These are phyloP conservation scores for Leccinum longicurvipes DNA, from an alignment of 768 basidiomycete species.

Conservation along the genomic window DNA sequence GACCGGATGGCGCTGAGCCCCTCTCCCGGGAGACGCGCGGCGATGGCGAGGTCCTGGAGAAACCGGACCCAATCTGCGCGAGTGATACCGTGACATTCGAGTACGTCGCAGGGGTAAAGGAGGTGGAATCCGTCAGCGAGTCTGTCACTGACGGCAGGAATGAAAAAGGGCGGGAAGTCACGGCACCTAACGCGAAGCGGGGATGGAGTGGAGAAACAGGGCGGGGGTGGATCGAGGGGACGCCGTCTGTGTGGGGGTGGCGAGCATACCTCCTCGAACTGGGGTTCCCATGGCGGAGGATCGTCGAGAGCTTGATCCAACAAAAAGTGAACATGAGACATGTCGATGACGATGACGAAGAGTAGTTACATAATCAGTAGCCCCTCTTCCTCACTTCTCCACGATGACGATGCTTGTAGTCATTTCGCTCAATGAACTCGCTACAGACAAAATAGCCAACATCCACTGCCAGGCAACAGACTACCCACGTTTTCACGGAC, in stretches of 20 bases:
- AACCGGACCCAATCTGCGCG: constrained; percentile 30
- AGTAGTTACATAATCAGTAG: neutral
- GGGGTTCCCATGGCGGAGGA: constrained; percentile 29
- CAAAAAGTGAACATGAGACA: neutral
- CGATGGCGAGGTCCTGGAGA: constrained; percentile 26
- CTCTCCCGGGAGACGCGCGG: constrained; percentile 24
- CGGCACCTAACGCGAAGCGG: constrained; percentile 26
- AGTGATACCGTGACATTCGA: constrained; percentile 29
- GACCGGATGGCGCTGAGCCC: constrained; percentile 24
- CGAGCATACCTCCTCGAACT: constrained; percentile 22
- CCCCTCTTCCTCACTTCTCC: too few species aligned
- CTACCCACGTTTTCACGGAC: constrained; percentile 34
- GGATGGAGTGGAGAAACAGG: constrained; percentile 28
- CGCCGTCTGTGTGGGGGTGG: constrained; percentile 3
- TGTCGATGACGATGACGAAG: too few species aligned
- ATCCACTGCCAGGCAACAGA: neutral
- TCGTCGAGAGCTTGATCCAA: neutral
- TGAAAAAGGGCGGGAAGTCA: constrained; percentile 27
- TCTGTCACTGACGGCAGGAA: constrained; percentile 19
- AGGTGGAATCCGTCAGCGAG: constrained; percentile 26
- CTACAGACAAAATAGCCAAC: constrained; percentile 29
- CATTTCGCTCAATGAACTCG: constrained; percentile 56
- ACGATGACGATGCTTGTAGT: too few species aligned
- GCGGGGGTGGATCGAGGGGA: constrained; percentile 31
- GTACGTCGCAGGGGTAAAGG: constrained; percentile 23